Evolutionary conservation across 768 basidiomycete genomes (phyloP).

Genomic region (Boletus subparvulus): DNA sequence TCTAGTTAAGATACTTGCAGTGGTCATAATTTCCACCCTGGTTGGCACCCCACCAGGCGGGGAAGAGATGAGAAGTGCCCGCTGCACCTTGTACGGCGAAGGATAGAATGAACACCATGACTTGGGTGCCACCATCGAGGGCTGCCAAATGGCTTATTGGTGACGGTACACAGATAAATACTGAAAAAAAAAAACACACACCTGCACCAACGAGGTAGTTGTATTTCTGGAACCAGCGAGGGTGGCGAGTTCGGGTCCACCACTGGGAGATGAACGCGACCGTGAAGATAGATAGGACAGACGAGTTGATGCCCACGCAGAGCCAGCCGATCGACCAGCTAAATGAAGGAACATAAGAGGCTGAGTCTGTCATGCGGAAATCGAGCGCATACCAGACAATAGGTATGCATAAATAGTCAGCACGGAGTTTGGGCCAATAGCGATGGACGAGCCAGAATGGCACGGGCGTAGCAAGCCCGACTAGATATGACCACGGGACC

Average conservation of each 20-base stretch:
- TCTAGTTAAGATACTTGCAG: constrained; percentile 20
- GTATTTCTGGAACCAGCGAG: constrained; percentile 39
- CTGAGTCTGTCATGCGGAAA: background rate
- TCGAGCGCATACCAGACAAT: constrained; percentile 24
- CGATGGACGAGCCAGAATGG: constrained; percentile 43
- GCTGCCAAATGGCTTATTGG: constrained; percentile 12
- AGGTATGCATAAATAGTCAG: constrained; percentile 32
- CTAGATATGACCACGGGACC: constrained; percentile 38
- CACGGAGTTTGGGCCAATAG: constrained; percentile 33
- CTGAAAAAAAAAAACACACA: constrained; percentile 1
- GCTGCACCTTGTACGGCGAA: constrained; percentile 52
- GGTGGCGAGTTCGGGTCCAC: constrained; percentile 37
- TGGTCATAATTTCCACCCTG: constrained; percentile 44
- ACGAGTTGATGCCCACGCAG: constrained; percentile 30
- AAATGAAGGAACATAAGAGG: constrained; percentile 5
- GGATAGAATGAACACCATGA: constrained; percentile 55
- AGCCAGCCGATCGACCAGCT: constrained; percentile 22
- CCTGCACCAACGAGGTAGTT: constrained; percentile 46
- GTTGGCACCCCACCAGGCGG: constrained; percentile 62
- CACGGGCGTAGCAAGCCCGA: constrained; percentile 37
- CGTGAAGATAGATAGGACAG: constrained; percentile 10
- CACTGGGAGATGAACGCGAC: constrained; percentile 38
- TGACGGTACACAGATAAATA: too few species aligned
- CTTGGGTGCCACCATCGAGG: constrained; percentile 43
- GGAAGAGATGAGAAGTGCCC: constrained; percentile 49